These are phyloP conservation scores for Abrus pulchellus DNA, from an alignment of 306 rosid species.

Conservation along the genomic window DNA sequence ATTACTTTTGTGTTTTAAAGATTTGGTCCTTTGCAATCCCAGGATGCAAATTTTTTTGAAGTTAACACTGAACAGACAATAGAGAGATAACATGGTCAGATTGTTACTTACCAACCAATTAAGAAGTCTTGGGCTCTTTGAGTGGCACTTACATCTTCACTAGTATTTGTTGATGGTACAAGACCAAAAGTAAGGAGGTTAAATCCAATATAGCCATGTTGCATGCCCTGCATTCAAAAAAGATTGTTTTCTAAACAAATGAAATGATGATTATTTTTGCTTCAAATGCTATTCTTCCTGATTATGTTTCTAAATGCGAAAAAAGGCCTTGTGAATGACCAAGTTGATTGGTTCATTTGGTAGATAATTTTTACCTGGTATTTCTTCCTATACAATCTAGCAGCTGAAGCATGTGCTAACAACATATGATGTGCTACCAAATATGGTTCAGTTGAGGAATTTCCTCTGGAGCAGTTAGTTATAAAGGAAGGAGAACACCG, in stretches of 20 bases:
- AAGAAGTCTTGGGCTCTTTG: conserved; percentile 62
- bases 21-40: neutral
- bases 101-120: conserved; percentile 63
- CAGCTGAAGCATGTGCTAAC: conserved; percentile 57
- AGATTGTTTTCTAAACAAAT: neutral
- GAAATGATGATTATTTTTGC: neutral
- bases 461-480: conserved; percentile 56
- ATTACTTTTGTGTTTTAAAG: neutral
- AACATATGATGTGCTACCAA: conserved; percentile 55
- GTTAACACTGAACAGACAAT: neutral
- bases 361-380: conserved; percentile 49
- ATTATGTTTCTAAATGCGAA: neutral
- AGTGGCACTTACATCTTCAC: conserved; percentile 61
- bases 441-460: conserved; percentile 65
- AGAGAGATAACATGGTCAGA: neutral
- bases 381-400: conserved; percentile 52
- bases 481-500: conserved; percentile 45
- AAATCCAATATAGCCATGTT: conserved; percentile 72
- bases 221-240: conserved; percentile 58
- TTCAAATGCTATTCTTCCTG: neutral
- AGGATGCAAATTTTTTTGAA: neutral
- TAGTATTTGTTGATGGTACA: conserved; percentile 58
- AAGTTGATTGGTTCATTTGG: neutral
- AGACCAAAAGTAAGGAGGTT: conserved; percentile 49
- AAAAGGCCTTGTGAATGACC: conserved; percentile 10